These are phyloP conservation scores for Aegilops speltoides DNA, from an alignment of 176 grass and related monocot species.

Conservation along the genomic window DNA sequence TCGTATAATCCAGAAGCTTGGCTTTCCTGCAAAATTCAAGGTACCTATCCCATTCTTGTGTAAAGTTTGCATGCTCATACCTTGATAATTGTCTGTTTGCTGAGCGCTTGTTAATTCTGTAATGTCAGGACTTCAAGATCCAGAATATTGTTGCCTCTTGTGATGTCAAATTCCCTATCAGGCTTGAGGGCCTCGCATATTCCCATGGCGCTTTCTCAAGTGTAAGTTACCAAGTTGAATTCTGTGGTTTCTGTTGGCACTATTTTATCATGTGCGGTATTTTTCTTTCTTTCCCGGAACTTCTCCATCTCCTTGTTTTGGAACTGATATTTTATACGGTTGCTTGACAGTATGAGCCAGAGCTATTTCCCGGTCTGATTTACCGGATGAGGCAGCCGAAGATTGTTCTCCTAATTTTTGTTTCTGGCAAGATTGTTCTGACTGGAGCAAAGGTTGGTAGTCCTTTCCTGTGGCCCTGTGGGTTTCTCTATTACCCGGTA, in stretches of 20 bases:
- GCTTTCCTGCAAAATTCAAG: conserved; percentile 80
- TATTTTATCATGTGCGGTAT: neutral
- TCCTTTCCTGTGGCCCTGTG: neutral
- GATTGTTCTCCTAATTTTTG: conserved; percentile 93
- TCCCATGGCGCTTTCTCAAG: conserved; percentile 76
- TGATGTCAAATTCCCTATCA: conserved; percentile 75
- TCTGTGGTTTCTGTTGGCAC: neutral
- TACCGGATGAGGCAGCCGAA: conserved; percentile 97
- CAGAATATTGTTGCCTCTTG: conserved; percentile 78
- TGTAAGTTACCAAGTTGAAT: conserved; percentile 55
- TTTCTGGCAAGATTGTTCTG: conserved; percentile 86
- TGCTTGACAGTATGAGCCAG: conserved; percentile 58
- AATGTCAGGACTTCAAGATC: conserved; percentile 63
- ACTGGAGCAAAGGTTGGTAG: conserved; percentile 62
- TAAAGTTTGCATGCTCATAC: neutral
- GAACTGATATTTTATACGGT: neutral
- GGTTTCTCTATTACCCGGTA: neutral
- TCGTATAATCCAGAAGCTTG: conserved; percentile 76
- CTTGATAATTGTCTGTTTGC: neutral
- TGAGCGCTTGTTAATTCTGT: neutral
- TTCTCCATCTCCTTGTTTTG: neutral
- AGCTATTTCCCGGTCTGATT: conserved; percentile 86
- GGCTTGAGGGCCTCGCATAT: conserved; percentile 73
- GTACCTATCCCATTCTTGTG: conserved; percentile 20
- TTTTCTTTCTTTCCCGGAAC: neutral